Evolutionary conservation across 164 flowering plant species (phyloP).

Genomic region (Annona squamosa): DNA sequence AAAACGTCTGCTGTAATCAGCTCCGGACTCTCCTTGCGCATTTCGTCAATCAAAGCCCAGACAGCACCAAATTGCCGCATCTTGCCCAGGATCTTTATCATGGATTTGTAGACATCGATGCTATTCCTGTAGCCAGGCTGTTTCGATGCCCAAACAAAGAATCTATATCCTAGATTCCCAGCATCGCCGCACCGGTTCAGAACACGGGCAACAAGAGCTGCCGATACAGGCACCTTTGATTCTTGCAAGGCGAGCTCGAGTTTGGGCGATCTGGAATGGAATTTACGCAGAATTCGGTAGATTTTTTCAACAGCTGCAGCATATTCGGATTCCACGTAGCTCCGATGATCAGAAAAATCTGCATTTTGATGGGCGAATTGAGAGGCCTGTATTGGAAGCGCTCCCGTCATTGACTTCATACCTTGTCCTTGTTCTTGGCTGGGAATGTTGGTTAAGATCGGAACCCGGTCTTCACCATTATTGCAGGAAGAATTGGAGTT

Average conservation of each 20-base stretch:
- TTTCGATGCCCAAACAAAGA: slow-evolving; percentile 76
- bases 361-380: neutral
- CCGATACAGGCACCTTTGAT: slow-evolving; percentile 42
- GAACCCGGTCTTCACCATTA: neutral
- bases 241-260: slow-evolving; percentile 69
- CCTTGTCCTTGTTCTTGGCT: neutral
- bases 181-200: slow-evolving; percentile 87
- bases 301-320: slow-evolving; percentile 64
- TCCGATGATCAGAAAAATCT: neutral
- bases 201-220: slow-evolving; percentile 62
- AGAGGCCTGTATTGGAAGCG: neutral
- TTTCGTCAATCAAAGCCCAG: slow-evolving; percentile 87
- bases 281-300: slow-evolving; percentile 58
- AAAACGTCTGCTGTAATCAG: slow-evolving; percentile 60
- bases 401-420: neutral
- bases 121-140: slow-evolving; percentile 70
- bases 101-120: slow-evolving; percentile 65
- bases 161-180: slow-evolving; percentile 70
- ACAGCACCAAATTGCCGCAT: slow-evolving; percentile 91
- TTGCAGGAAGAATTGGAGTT: neutral
- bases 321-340: slow-evolving; percentile 30
- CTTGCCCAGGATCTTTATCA: slow-evolving; percentile 64
- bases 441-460: neutral
- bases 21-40: slow-evolving; percentile 59
- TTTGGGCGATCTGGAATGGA: slow-evolving; percentile 70